These are phyloP conservation scores for Paraphoma chrysanthemicola DNA, from an alignment of 2,329 filamentous ascomycete genomes.

Conservation along the genomic window DNA sequence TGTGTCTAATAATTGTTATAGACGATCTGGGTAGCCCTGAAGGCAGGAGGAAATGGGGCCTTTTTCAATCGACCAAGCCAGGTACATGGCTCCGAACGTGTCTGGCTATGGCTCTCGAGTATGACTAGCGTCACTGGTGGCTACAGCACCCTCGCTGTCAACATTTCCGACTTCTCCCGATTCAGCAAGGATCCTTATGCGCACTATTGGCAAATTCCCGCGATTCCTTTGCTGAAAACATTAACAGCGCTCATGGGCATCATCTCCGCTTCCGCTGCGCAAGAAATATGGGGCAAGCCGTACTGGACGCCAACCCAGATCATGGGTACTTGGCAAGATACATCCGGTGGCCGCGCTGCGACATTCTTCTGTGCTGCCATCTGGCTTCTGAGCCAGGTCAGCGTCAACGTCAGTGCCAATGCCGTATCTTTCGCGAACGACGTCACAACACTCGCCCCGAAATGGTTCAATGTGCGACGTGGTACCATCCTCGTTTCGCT, in stretches of 20 bases:
- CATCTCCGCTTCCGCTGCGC: constrained; percentile 17
- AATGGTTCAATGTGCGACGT: constrained; percentile 29
- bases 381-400: constrained; percentile 24
- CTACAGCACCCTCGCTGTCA: constrained; percentile 18
- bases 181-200: constrained; percentile 17
- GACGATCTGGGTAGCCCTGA: constrained; percentile 13
- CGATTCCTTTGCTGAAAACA: constrained; percentile 19
- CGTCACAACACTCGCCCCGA: constrained; percentile 20
- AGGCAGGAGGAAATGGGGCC: constrained; percentile 22
- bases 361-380: constrained; percentile 25
- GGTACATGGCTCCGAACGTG: neutral
- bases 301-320: constrained; percentile 30
- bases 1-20: neutral
- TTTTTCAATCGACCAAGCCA: constrained; percentile 8
- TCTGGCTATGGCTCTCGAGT: constrained; percentile 5
- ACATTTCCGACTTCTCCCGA: constrained; percentile 23
- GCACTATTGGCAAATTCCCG: constrained; percentile 17
- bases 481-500: constrained; percentile 21
- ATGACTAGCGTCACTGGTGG: constrained; percentile 19
- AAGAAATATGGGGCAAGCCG: constrained; percentile 18
- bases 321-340: constrained; percentile 14
- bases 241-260: constrained; percentile 27
- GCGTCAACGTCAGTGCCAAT: constrained; percentile 32
- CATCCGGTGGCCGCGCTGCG: constrained; percentile 18
- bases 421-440: constrained; percentile 30